A percentile compares a stretch with the other conserved stretches of the same genome.
phyloP scores from a whole-genome alignment of 331 rosid species.

The Ulmus americana region DNA sequence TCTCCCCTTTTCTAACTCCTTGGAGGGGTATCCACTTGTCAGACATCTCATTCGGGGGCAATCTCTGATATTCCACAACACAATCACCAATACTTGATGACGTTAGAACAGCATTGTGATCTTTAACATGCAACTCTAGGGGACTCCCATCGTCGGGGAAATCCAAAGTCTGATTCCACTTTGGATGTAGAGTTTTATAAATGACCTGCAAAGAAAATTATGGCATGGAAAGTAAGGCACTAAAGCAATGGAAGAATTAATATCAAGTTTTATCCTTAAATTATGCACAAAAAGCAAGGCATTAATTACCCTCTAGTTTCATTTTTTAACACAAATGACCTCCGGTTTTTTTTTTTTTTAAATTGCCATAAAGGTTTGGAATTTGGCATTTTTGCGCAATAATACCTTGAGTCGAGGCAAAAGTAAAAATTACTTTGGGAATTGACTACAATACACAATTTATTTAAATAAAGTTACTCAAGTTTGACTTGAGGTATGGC shows the following conservation, averaged over 20 bases:
- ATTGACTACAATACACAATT: too few species aligned
- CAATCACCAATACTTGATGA: slow-evolving; percentile 79
- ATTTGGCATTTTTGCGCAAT: too few species aligned
- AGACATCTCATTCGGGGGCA: slow-evolving; percentile 67
- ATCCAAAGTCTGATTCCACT: slow-evolving; percentile 90
- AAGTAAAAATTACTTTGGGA: too few species aligned
- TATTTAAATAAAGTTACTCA: too few species aligned
- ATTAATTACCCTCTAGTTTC: too few species aligned
- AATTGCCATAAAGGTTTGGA: too few species aligned
- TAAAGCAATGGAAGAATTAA: neutral
- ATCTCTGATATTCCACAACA: slow-evolving; percentile 73
- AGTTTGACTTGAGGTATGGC: too few species aligned
- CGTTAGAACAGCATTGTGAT: slow-evolving; percentile 68
- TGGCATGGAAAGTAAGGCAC: slow-evolving; percentile 6
- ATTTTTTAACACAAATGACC: too few species aligned
- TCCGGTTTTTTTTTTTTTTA: too few species aligned
- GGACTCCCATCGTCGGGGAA: slow-evolving; percentile 84
- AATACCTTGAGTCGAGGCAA: too few species aligned
- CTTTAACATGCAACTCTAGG: slow-evolving; percentile 66
- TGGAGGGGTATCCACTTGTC: slow-evolving; percentile 98
- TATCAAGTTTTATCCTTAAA: too few species aligned
- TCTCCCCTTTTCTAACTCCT: slow-evolving; percentile 85
- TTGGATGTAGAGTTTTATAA: slow-evolving; percentile 68
- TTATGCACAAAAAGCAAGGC: too few species aligned
- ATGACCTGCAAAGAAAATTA: slow-evolving; percentile 47